Base-by-base conservation (phyloP, 1,284 basidiomycete species). In the Rugiboletus extremiorientalis region DNA sequence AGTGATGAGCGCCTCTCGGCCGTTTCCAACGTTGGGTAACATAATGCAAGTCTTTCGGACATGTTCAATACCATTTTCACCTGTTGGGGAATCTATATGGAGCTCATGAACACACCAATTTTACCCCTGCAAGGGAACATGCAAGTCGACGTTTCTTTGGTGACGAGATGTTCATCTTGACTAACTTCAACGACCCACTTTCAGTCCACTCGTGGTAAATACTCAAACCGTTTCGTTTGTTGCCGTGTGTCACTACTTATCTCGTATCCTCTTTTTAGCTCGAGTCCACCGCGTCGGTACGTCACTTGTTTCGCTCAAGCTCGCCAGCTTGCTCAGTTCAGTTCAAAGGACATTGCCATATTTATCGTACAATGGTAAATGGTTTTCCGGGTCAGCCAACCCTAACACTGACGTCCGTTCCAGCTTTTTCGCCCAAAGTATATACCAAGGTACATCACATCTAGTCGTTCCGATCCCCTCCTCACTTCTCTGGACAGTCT, bases 361-460 rank as follows among this genome's bases (percentile, higher is more conserved):
- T 56, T 66, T 18, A 42, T 56, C 52, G 64, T 64, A 14, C 63
- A 64, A 41, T 64, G 62, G 63, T 66, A 33, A 25, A 28, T 1
- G 18, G 12, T 30, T n/a, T 55, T 23, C 25, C 23, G 12, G 5
- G 10, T 50, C 2, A 2, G 11, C 15, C 9, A 18, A 16, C 7
- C 36, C 5, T 30, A n/a, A 37, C 5, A 10, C 34, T 65, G 20
- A 64, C 20, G 28, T 44, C 44, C 10, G 12, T 2, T 28, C 11
- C 50, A 65, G 64, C 45, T 64, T 65, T 42, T 55, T 65, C 20
- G 53, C 56, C 23, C 61, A 40, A 30, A 57, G 42, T 22, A 23
- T 65, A 49, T 65, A 61, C 37, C 53, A 53, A 51, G 52, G 61
- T 58, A 9, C 14, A 9, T 53, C 22, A 12, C 23, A 14, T 30